These are phyloP conservation scores for Metschnikowia drakensbergensis DNA, from an alignment of 805 yeast genomes.

Conservation along the genomic window DNA sequence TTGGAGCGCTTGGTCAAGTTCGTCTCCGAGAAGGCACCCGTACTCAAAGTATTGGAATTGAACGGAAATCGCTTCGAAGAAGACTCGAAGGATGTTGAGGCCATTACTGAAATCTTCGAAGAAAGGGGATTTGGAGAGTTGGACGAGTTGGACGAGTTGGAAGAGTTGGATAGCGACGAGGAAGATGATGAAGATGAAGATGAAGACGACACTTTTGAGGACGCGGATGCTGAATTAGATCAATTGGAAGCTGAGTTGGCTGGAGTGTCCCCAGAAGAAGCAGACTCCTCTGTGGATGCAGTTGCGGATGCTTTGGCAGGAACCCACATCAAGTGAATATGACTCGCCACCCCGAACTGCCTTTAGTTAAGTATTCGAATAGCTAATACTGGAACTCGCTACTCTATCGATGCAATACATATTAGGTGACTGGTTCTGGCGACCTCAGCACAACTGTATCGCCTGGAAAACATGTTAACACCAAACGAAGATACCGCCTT, in stretches of 20 bases:
- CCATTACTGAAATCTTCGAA: constrained; percentile 59
- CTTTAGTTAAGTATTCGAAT: neutral
- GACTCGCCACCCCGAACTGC: neutral
- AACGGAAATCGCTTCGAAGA: constrained; percentile 94
- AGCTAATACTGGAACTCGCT: neutral
- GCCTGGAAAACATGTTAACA: constrained; percentile 23
- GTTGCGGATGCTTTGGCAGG: constrained; percentile 58
- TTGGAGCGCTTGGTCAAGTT: constrained; percentile 57
- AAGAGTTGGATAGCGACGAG: constrained; percentile 70
- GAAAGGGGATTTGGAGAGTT: constrained; percentile 75
- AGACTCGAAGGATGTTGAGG: constrained; percentile 67
- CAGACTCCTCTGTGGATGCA: constrained; percentile 49
- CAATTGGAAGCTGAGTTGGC: constrained; percentile 54
- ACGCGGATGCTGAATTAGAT: constrained; percentile 52
- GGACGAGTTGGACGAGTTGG: constrained; percentile 93
- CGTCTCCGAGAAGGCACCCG: constrained; percentile 51
- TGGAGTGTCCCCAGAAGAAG: constrained; percentile 20
- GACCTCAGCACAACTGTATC: constrained; percentile 24
- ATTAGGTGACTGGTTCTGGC: constrained; percentile 16
- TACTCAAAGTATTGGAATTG: constrained; percentile 66
- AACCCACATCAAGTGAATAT: constrained; percentile 37
- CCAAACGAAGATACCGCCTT: constrained; percentile 28
- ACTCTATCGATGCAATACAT: neutral
- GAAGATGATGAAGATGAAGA: constrained; percentile 59
- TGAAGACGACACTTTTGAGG: constrained; percentile 42